These are phyloP conservation scores for Metroxylon sagu DNA, from an alignment of 176 grass and related monocot genomes.

Conservation along the genomic window DNA sequence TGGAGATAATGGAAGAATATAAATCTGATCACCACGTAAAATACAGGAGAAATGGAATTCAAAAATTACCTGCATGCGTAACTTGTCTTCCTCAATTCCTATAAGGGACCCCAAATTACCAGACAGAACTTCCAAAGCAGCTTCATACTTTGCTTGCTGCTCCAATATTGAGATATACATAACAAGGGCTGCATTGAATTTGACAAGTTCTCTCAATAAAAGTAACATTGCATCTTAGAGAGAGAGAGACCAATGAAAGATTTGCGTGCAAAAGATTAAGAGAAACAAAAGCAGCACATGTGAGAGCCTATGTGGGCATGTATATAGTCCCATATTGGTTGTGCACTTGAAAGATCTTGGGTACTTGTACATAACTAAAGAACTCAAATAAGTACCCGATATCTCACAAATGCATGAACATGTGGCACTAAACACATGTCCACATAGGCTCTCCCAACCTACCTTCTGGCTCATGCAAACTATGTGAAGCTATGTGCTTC, in stretches of 20 bases:
- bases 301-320: too few species aligned
- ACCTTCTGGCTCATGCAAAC: constrained; percentile 16
- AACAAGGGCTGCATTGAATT: constrained; percentile 49
- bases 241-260: constrained; percentile 2
- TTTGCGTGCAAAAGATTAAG: background rate
- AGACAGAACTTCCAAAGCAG: constrained; percentile 82
- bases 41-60: constrained; percentile 21
- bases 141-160: constrained; percentile 82
- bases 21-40: background rate
- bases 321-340: too few species aligned
- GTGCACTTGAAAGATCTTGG: too few species aligned
- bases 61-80: constrained; percentile 68
- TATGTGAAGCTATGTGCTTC: constrained; percentile 18
- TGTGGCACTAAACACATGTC: too few species aligned
- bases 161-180: constrained; percentile 91
- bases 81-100: constrained; percentile 77
- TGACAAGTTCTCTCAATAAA: constrained; percentile 23
- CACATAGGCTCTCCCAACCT: too few species aligned
- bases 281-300: background rate
- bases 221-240: background rate
- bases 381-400: too few species aligned
- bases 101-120: constrained; percentile 81
- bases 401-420: too few species aligned
- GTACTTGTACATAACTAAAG: too few species aligned
- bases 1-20: background rate